Evolutionary conservation across 2,329 filamentous ascomycete species (phyloP), one percentile per base, ranked within the genome.

Genomic region (Diaporthe australafricana): DNA sequence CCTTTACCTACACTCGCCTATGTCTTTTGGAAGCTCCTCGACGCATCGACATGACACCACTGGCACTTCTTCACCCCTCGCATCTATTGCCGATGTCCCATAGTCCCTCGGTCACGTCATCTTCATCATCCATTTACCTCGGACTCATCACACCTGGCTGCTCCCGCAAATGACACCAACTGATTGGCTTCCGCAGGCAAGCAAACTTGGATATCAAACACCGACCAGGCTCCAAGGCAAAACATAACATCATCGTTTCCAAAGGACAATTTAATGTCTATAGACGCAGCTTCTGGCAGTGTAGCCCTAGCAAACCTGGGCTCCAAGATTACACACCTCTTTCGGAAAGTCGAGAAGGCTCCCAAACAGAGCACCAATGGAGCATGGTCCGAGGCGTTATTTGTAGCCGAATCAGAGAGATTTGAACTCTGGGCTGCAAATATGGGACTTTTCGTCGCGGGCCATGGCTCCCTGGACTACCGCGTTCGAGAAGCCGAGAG

Each of bases 161-260:
- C 52, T 22, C 38, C 4, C 53, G 60, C 30, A 60, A 14, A 27
- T 47, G 32, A 45, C n/a, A 7, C 42, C 25, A 11, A 77, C 80
- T 84, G 77, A 84, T 74, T 71, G 71, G 52, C 73, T 63, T 66
- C 56, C 62, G 77, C 74, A 91, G 90, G 96, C 84, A 98, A 98
- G 87, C 95, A 98, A 87, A 95, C 95, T 77, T 93, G 94, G 76
- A 87, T 86, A 75, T 88, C 89, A 76, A 86, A 88, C 76, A 77
- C 32, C 55, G 88, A 89, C 75, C 87, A 89, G 76, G 76, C 85
- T 72, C 78, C 85, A 56, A 86, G 85, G 73, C 88, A 88, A 82
- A 86, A 86, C 80, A n/a, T 14, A 56, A 38, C 1, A 14, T 25
- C 5, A 11, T 32, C 17, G 25, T 42, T 62, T 14, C 0, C 25